phyloP scores from a whole-genome alignment of 2,329 filamentous ascomycete species.

The Fusarium solani-melongenae region DNA sequence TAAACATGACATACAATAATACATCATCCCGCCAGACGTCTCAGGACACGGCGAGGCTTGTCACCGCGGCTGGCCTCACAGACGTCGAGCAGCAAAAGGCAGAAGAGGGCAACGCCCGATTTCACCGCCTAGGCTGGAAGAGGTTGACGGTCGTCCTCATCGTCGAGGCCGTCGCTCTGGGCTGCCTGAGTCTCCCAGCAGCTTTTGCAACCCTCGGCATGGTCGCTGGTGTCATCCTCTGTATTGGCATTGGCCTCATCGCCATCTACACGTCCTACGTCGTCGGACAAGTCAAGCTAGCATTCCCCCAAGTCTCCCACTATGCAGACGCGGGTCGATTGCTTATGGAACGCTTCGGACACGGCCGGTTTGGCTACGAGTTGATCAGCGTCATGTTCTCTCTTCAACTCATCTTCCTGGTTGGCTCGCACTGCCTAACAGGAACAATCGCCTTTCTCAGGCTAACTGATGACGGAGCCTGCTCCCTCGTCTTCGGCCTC shows the following conservation, averaged over 20 bases:
- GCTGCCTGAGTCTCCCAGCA: not conserved
- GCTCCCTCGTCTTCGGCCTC: not conserved
- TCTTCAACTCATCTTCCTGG: not conserved
- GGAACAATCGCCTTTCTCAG: not conserved
- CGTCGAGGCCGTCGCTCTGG: not conserved
- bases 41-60: not conserved
- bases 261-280: not conserved
- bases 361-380: not conserved
- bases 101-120: not conserved
- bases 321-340: not conserved
- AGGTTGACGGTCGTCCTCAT: not conserved
- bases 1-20: not conserved
- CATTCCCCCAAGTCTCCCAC: not conserved
- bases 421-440: not conserved
- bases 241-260: not conserved
- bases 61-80: not conserved
- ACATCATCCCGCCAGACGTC: not conserved
- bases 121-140: not conserved
- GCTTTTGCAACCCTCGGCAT: not conserved
- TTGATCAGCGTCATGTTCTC: not conserved
- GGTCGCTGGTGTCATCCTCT: not conserved
- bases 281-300: not conserved
- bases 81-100: not conserved
- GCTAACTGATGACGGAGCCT: not conserved
- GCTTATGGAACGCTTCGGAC: not conserved